Percentiles rank a stretch among this genome's conserved stretches.
Conservation (phyloP, 805 yeast species). For the Lachancea sp. region DNA sequence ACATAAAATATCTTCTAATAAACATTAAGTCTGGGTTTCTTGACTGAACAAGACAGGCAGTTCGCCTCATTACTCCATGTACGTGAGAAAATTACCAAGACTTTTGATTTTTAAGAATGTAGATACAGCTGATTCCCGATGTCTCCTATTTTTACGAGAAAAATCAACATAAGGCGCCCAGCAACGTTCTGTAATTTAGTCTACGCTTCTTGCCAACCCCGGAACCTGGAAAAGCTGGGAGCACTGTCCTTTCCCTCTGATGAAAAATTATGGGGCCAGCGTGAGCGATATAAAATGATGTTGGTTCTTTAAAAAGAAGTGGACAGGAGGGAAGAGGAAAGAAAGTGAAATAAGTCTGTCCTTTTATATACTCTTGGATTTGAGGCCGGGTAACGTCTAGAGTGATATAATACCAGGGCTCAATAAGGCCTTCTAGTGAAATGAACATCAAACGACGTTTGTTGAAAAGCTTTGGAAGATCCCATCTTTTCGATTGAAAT, state of each 20-base stretch:
- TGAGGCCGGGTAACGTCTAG: neutral
- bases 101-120: constrained; percentile 18
- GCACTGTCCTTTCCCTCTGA: constrained; percentile 4
- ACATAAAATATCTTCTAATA: too few relatives aligned
- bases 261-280: constrained; percentile 5
- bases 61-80: too few relatives aligned
- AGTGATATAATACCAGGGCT: too few relatives aligned
- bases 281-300: constrained; percentile 24
- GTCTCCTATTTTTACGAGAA: constrained; percentile 22
- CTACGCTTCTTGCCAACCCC: constrained; percentile 25
- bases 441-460: too few relatives aligned
- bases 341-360: neutral
- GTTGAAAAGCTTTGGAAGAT: too few relatives aligned
- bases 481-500: too few relatives aligned
- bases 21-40: too few relatives aligned
- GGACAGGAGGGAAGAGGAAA: neutral
- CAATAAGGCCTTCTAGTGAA: too few relatives aligned
- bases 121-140: constrained; percentile 39
- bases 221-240: constrained; percentile 8
- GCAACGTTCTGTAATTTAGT: constrained; percentile 32
- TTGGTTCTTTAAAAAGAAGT: constrained; percentile 15
- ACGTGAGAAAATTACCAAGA: too few relatives aligned
- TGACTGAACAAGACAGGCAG: too few relatives aligned
- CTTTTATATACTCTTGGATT: neutral
- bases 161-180: constrained; percentile 38